These are phyloP conservation scores for Yamadazyma ubonensis DNA, from an alignment of 805 yeast genomes.

Conservation along the genomic window DNA sequence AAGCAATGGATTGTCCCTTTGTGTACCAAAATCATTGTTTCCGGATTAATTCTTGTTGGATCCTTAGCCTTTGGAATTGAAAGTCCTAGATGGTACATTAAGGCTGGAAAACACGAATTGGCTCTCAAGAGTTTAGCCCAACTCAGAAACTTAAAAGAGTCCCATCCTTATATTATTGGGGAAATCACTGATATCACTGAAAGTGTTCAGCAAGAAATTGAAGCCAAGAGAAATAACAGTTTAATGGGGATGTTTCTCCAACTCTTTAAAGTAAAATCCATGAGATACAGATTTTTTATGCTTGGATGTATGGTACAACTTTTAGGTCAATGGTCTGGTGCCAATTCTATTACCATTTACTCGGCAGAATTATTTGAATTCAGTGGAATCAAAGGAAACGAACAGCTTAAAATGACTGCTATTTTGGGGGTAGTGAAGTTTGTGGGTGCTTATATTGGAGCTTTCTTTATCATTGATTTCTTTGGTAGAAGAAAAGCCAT, in stretches of 20 bases:
- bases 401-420: conserved; percentile 47
- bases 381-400: conserved; percentile 45
- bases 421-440: conserved; percentile 55
- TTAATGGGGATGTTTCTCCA: conserved; percentile 35
- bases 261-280: conserved; percentile 24
- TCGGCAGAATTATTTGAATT: conserved; percentile 52
- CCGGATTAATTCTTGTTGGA: conserved; percentile 43
- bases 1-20: conserved; percentile 55
- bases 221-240: conserved; percentile 23
- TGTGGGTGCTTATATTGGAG: conserved; percentile 45
- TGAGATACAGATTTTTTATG: conserved; percentile 45
- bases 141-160: conserved; percentile 44
- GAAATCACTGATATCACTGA: conserved; percentile 54
- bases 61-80: conserved; percentile 44
- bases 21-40: conserved; percentile 45
- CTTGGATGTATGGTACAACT: conserved; percentile 45
- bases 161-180: conserved; percentile 49
- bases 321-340: conserved; percentile 59
- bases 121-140: conserved; percentile 41
- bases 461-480: conserved; percentile 53
- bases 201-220: conserved; percentile 38
- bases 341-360: conserved; percentile 55
- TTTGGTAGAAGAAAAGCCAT: conserved; percentile 52
- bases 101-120: conserved; percentile 38
- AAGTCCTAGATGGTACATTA: conserved; percentile 53